Conservation (phyloP, 805 yeast species). For the Saccharomycopsis guyanensis region DNA sequence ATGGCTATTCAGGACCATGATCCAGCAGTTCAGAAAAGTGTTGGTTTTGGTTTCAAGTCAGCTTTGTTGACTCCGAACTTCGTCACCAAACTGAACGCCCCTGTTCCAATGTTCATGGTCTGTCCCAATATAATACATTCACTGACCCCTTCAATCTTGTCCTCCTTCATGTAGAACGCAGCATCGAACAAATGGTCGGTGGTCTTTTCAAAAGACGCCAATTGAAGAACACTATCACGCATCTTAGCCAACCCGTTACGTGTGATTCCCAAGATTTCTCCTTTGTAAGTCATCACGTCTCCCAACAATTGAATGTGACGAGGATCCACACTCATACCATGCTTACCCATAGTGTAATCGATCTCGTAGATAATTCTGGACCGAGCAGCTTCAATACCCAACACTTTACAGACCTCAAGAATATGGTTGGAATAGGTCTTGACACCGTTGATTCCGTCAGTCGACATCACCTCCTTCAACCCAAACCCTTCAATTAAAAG, state of each 20-base stretch:
- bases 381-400: conserved; percentile 98
- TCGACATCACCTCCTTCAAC: conserved; percentile 88
- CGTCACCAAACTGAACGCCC: conserved; percentile 82
- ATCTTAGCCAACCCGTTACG: conserved; percentile 96
- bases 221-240: conserved; percentile 95
- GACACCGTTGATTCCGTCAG: conserved; percentile 91
- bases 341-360: conserved; percentile 96
- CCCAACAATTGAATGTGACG: conserved; percentile 97
- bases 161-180: conserved; percentile 94
- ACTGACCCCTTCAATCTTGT: conserved; percentile 92
- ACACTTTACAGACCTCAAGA: conserved; percentile 76
- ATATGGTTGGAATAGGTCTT: conserved; percentile 89
- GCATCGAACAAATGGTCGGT: conserved; percentile 98
- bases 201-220: conserved; percentile 96
- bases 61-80: conserved; percentile 39
- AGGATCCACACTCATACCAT: conserved; percentile 99
- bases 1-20: no score
- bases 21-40: no score
- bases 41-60: conserved; percentile 37
- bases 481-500: conserved; percentile 97
- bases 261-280: conserved; percentile 96
- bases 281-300: conserved; percentile 98
- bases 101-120: conserved; percentile 96
- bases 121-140: conserved; percentile 97
- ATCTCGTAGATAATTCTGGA: conserved; percentile 88